Conservation (phyloP, 139 green algal genomes). For the Coccomyxa sp. region DNA sequence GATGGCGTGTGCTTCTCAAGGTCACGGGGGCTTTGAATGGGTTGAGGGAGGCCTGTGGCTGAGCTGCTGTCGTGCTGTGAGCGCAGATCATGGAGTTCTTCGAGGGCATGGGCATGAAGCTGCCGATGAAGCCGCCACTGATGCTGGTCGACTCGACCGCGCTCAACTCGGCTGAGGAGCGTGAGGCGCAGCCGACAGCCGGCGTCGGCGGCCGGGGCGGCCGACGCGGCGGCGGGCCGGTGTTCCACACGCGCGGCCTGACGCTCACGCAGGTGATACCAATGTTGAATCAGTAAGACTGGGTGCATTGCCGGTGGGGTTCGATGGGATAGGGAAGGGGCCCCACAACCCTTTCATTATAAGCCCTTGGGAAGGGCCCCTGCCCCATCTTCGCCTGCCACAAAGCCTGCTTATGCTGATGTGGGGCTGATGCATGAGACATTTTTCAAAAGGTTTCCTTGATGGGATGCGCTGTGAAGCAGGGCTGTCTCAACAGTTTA, state of each 20-base stretch:
- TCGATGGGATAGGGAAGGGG: too few relatives aligned
- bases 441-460: background rate
- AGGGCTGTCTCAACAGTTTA: background rate
- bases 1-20: too few relatives aligned
- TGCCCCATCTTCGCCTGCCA: too few relatives aligned
- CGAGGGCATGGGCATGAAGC: constrained; percentile 43
- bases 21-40: too few relatives aligned
- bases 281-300: constrained; percentile 70
- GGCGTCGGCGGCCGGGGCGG: constrained; percentile 36
- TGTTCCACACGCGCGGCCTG: constrained; percentile 77
- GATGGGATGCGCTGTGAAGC: background rate
- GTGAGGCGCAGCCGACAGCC: background rate
- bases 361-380: too few relatives aligned
- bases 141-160: constrained; percentile 71
- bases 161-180: constrained; percentile 48
- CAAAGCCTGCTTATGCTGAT: too few relatives aligned
- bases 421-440: too few relatives aligned
- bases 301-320: too few relatives aligned
- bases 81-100: constrained; percentile 47
- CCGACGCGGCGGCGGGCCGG: constrained; percentile 24
- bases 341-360: too few relatives aligned
- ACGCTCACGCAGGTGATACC: constrained; percentile 46
- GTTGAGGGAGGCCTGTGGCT: too few relatives aligned
- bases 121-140: constrained; percentile 60
- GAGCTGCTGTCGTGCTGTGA: too few relatives aligned